Evolutionary conservation across 768 basidiomycete species (phyloP), one percentile per base, ranked within the genome.

Genomic region (Baorangia bicolor): DNA sequence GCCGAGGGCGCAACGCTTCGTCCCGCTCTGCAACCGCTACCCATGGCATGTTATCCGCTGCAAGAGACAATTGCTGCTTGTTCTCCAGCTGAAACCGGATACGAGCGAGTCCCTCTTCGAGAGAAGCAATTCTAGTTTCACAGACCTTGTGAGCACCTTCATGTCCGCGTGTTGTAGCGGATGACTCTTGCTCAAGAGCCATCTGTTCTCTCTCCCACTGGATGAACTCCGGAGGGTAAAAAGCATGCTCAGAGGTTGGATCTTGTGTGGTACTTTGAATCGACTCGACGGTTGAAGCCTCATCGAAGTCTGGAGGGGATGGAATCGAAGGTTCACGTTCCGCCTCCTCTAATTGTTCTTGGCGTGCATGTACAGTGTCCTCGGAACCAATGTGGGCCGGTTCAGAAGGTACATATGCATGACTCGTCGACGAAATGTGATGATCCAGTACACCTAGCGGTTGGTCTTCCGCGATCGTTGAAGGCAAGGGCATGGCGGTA

Each of bases 21-120:
- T 85, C 80, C 6, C 83, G 78, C 50, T 87, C 86, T 25, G 75
- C 61, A 31, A 74, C 70, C 46, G 85, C 85, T 61, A 87, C 86
- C 30, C 79, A 75, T 21, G 77, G 75, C 53, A 85, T 84, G 1
- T 81, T 77, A 48, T 86, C 85, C 48, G 85, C 82, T 0, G 79
- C 77, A 14, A 74, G 58, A 13, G 82, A 73, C 54, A 80, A 75
- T 55, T 81, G 76, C 51, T 77, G 78, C 65, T 90, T 88, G 34
- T 77, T 75, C 45, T 85, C 82, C 34, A 88, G 73, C 51, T 88
- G 85, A 11, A 67, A 77, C n/a, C 80, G 78, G n/a, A 76, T 69
- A 53, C 81, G 77, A 10, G 76, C 77, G 35, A 76, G 69, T 20
- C 82, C 57, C 10, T 74, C 71, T 14, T 81, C 79, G 28, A 81